Conservation (phyloP, 345 rosid genomes). For the Nasturtium officinale region DNA sequence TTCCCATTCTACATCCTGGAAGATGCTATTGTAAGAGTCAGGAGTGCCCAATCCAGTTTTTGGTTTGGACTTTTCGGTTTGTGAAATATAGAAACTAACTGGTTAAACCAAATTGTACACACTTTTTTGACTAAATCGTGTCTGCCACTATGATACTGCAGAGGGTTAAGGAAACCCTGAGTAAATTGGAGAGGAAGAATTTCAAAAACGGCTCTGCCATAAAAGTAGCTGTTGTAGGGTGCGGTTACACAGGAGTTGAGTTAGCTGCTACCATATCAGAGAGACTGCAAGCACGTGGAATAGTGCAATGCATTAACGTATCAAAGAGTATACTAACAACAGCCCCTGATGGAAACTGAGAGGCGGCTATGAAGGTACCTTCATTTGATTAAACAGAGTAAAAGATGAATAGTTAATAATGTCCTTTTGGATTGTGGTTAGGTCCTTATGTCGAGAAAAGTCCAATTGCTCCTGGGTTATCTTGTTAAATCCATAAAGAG, state of each 20-base stretch:
- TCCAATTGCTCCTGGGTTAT: constrained; percentile 73
- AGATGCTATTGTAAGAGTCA: constrained; percentile 75
- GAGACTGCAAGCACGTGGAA: constrained; percentile 80
- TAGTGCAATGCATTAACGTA: constrained; percentile 75
- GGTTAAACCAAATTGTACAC: background rate
- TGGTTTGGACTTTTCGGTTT: background rate
- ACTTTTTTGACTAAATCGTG: background rate
- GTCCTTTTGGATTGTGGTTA: constrained; percentile 38
- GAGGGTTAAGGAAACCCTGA: constrained; percentile 69
- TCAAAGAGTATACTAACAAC: constrained; percentile 73
- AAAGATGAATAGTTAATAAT: background rate
- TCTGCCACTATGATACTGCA: constrained; percentile 46
- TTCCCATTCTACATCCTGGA: constrained; percentile 82
- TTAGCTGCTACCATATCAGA: constrained; percentile 93
- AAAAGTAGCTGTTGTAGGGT: constrained; percentile 80
- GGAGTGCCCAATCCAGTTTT: background rate
- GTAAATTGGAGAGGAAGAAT: constrained; percentile 65
- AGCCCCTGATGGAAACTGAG: constrained; percentile 88
- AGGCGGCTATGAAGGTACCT: constrained; percentile 78
- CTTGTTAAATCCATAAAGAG: constrained; percentile 58
- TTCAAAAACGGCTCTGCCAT: constrained; percentile 62
- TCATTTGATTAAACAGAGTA: constrained; percentile 9
- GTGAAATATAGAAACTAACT: background rate
- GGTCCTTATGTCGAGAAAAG: constrained; percentile 86
- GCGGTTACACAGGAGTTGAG: constrained; percentile 96